A percentile compares a stretch with the other conserved stretches of the same genome.
phyloP scores from a whole-genome alignment of 2,329 filamentous ascomycete genomes.

The Fusarium ramigenum region DNA sequence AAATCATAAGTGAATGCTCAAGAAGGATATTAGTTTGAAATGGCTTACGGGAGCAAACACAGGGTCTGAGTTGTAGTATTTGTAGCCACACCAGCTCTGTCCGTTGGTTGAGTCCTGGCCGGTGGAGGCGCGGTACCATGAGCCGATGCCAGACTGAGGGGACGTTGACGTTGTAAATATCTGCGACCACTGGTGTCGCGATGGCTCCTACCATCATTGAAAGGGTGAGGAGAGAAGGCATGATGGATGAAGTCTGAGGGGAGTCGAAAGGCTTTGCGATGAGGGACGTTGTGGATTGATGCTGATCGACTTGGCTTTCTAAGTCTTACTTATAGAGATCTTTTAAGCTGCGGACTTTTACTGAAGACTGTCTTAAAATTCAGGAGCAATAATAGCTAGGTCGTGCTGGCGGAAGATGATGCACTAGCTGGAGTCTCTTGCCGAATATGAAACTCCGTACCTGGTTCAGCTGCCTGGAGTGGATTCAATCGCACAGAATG shows the following conservation, averaged over 20 bases:
- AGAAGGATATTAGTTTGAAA: fast-evolving
- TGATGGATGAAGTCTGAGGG: not conserved
- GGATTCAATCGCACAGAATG: no score
- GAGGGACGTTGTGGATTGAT: not conserved
- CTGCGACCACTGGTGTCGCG: not conserved
- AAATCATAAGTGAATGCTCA: not conserved
- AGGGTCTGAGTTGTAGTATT: not conserved
- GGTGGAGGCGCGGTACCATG: not conserved
- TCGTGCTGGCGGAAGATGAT: fast-evolving
- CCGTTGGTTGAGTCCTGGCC: not conserved
- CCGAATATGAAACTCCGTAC: not conserved
- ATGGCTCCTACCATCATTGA: not conserved
- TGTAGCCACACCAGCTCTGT: not conserved
- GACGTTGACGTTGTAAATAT: not conserved
- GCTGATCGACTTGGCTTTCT: fast-evolving
- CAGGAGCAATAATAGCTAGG: fast-evolving
- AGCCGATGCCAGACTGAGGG: not conserved
- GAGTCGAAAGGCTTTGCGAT: not conserved
- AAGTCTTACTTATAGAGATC: not conserved
- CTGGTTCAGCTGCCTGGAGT: not conserved
- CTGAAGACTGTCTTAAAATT: no score
- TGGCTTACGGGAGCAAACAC: not conserved
- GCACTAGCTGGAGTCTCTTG: not conserved
- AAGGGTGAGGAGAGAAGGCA: not conserved
- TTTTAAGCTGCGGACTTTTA: no score